Evolutionary conservation across 495 filamentous ascomycete species (phyloP), one percentile per base, ranked within the genome.

Genomic region (Neurospora sp.): DNA sequence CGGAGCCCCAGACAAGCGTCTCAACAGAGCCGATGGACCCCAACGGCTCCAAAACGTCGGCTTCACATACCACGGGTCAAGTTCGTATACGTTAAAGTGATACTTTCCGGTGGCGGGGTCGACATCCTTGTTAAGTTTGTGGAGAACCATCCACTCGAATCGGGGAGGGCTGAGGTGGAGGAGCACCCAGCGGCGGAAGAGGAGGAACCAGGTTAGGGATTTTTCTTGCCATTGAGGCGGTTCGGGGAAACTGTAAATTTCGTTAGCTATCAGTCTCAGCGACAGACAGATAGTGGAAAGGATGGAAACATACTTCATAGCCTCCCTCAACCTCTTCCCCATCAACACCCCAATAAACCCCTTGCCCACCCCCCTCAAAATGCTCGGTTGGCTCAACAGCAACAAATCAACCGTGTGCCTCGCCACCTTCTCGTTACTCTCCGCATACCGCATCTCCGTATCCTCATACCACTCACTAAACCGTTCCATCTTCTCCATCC

Each of bases 1-100:
- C 68, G 88, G 84, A 10, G 81, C 80, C 0, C 89, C 88, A 44
- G 86, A 74, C 0, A 82, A 44, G 79, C 88, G 83, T 5, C 82
- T 84, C 27, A 86, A 40, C 82, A 82, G 86, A 2, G 87, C 87
- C 1, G 72, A 69, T 0, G 82, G 85, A 3, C 85, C 83, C 85
- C 86, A 90, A 12, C 88, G 82, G 61, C 84, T 84, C 84, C 81
- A 84, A 69, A 91, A 80, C 0, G 86, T 88, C 0, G 89, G 86
- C 70, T 87, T 87, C 41, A 89, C 83, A 73, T 91, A 90, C 74
- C 85, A 90, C 1, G 88, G 88, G 0, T 82, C 83, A 0, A 82
- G 83, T 14, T 85, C 80, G 82, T 87, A 89, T 4, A 74, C 22
- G 0, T 73, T 83, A 40, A 82, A 66, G 70, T 84, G 80, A 74